Evolutionary conservation across 345 rosid genomes (phyloP).

Genomic region (Populus nigra): DNA sequence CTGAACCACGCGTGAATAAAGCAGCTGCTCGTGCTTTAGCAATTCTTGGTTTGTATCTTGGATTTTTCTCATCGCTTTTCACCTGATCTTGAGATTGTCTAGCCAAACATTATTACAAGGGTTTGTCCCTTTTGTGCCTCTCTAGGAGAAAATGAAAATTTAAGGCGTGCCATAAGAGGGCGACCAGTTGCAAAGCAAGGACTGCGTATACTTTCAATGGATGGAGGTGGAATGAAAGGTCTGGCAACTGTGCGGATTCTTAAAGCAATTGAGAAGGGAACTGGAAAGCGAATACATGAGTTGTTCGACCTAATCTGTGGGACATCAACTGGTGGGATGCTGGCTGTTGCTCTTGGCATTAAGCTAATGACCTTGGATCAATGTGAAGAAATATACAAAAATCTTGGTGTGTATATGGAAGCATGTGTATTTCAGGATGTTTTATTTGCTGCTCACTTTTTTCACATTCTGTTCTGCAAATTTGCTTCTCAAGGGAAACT

Average conservation of each 20-base stretch:
- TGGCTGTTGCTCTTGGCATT: slow-evolving; percentile 92
- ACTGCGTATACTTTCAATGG: slow-evolving; percentile 94
- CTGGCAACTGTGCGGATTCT: slow-evolving; percentile 95
- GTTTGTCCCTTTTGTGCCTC: slow-evolving; percentile 20
- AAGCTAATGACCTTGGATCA: slow-evolving; percentile 83
- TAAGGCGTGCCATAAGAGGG: slow-evolving; percentile 88
- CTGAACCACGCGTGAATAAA: slow-evolving; percentile 81
- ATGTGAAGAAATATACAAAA: slow-evolving; percentile 97
- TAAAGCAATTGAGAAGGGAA: slow-evolving; percentile 93
- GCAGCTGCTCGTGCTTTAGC: slow-evolving; percentile 99
- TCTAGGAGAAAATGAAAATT: slow-evolving; percentile 87
- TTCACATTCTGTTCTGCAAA: slow-evolving; percentile 14
- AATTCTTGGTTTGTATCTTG: slow-evolving; percentile 68
- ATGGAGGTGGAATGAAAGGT: slow-evolving; percentile 99
- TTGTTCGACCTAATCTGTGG: slow-evolving; percentile 95
- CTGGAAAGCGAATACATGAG: slow-evolving; percentile 95
- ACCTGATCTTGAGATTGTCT: slow-evolving; percentile 3
- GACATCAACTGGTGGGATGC: slow-evolving; percentile 99
- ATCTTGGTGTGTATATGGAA: slow-evolving; percentile 60
- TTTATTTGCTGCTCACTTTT: slow-evolving; percentile 8
- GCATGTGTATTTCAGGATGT: slow-evolving; percentile 1
- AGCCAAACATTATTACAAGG: neutral
- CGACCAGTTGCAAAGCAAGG: slow-evolving; percentile 90
- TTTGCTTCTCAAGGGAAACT: slow-evolving; percentile 67
- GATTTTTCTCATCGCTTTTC: neutral